Conservation (phyloP, 768 basidiomycete species). For the Arthromyces matolae region DNA sequence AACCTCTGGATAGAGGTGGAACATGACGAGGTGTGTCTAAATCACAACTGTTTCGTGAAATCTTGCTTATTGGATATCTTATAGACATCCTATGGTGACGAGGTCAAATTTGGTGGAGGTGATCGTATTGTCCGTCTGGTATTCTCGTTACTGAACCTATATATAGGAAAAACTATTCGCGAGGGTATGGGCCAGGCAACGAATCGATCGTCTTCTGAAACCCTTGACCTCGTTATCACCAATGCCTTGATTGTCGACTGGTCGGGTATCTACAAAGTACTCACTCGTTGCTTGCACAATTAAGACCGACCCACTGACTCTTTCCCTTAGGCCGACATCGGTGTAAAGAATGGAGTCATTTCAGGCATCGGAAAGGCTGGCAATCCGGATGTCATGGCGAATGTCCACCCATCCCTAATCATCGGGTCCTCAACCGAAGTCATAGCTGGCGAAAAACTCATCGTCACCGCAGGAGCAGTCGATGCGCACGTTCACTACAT, state of each 20-base stretch:
- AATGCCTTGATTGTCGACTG: conserved; percentile 94
- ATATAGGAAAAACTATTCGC: conserved; percentile 81
- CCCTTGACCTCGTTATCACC: conserved; percentile 90
- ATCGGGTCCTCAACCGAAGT: conserved; percentile 93
- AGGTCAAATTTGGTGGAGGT: conserved; percentile 98
- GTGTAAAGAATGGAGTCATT: conserved; percentile 80
- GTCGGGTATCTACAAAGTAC: conserved; percentile 93
- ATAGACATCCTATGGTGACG: conserved; percentile 88
- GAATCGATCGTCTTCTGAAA: conserved; percentile 57
- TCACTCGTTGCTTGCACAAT: too few relatives aligned
- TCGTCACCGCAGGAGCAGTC: conserved; percentile 89
- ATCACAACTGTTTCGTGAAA: conserved; percentile 1
- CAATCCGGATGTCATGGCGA: conserved; percentile 90
- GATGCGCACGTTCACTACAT: conserved; percentile 95
- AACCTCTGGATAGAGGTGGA: conserved; percentile 91
- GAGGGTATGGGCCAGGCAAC: conserved; percentile 97
- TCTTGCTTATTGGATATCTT: neutral
- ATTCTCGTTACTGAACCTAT: neutral
- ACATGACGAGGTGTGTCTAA: conserved; percentile 61
- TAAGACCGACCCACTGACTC: too few relatives aligned
- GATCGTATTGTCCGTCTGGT: conserved; percentile 10
- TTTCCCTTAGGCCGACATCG: conserved; percentile 95
- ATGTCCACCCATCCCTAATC: conserved; percentile 65
- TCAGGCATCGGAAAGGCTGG: conserved; percentile 94
- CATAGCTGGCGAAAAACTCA: conserved; percentile 92